A percentile compares a stretch with the other conserved stretches of the same genome.
Evolutionary conservation across 768 basidiomycete genomes (phyloP).

Genomic region (Boletus bicolor): DNA sequence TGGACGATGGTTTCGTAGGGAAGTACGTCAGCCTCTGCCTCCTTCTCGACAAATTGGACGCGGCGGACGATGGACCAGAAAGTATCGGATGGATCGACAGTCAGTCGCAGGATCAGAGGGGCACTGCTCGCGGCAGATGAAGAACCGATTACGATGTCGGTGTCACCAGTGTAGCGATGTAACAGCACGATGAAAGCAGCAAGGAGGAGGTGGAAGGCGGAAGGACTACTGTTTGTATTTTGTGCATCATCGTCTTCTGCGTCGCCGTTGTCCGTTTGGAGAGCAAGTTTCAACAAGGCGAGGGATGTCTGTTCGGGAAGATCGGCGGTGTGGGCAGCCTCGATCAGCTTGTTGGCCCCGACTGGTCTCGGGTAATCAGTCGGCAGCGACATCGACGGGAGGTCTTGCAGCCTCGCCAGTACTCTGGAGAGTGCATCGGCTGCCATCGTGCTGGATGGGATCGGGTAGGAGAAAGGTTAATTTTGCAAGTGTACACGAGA

Average conservation of each 20-base stretch:
- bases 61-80: constrained; percentile 87
- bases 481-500: background rate
- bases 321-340: constrained; percentile 70
- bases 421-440: constrained; percentile 47
- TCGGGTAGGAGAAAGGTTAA: background rate
- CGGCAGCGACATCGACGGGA: constrained; percentile 88
- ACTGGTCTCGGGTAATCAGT: constrained; percentile 92
- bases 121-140: constrained; percentile 73
- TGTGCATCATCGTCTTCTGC: constrained; percentile 48
- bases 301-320: constrained; percentile 73
- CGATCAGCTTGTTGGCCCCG: constrained; percentile 72
- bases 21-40: constrained; percentile 77
- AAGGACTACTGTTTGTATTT: constrained; percentile 46
- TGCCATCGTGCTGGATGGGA: constrained; percentile 23
- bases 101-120: constrained; percentile 80
- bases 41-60: constrained; percentile 77
- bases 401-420: constrained; percentile 63
- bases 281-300: constrained; percentile 78
- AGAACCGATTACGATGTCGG: constrained; percentile 86
- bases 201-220: constrained; percentile 87
- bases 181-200: constrained; percentile 90
- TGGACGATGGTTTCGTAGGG: constrained; percentile 76
- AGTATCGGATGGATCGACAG: constrained; percentile 79
- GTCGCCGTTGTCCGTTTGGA: constrained; percentile 60
- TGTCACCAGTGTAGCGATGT: constrained; percentile 94